Evolutionary conservation across 257 asterid genomes (phyloP), one percentile per base, ranked within the genome.

Genomic region (Oldenlandia corymbosa): DNA sequence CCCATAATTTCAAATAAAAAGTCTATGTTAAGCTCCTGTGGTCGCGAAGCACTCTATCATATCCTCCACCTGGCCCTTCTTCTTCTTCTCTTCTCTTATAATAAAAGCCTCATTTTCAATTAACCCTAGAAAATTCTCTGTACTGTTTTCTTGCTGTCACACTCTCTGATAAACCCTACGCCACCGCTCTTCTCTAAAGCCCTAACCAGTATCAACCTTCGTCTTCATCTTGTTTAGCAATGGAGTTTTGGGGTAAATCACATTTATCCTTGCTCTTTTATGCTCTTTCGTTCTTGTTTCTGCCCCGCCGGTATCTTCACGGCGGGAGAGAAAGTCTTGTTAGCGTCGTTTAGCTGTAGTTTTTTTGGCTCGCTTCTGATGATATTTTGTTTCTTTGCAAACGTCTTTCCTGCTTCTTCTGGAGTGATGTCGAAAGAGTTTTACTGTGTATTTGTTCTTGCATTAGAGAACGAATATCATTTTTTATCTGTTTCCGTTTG

Each of bases 161-260:
- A 31, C 48, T 45, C 63, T n/a, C n/a, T n/a, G n/a, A 14, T 17
- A 76, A 76, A 58, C 75, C 81, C 81, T 67, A 64, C 21, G 18
- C 43, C 47, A 1, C 49, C 42, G 5, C 10, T 28, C 10, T 54
- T 64, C 54, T 61, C 58, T 65, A 42, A 75, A 75, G 56, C 70
- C 71, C 70, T n/a, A 43, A 1, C 32, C 23, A n/a, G n/a, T n/a
- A n/a, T n/a, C n/a, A n/a, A 17, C 65, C 62, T 28, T 60, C 49
- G 24, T 47, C 31, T 55, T 31, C 20, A 47, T 57, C 64, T 23
- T 13, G 46, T 46, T 23, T 26, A 32, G 67, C 64, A 37, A 86
- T 84, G 95, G 85, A 84, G 75, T 86, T 86, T 53, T 86, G 95
- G 95, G 87, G 95, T 84, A 78, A 60, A 9, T 4, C 9, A 3